Evolutionary conservation across 441 rosid genomes (phyloP), one percentile per base, ranked within the genome.

Genomic region (Flueggea neowawraea): DNA sequence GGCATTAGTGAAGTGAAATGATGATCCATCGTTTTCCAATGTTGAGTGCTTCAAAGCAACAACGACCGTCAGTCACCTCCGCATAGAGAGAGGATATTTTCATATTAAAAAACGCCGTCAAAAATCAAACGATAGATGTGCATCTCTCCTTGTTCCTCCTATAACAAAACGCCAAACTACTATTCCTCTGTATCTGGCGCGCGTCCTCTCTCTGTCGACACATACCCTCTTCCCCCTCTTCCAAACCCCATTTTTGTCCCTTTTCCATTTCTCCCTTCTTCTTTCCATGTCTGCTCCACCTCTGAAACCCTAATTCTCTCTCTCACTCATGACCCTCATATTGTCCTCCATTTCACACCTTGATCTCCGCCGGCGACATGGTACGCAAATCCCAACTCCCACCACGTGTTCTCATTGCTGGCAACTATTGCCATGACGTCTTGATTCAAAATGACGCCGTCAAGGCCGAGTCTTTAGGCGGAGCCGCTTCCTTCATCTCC

Each of bases 341-440:
- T 12, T 47, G 3, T 12, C 22, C 16, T 16, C 11, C n/a, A 28
- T 11, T 47, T 13, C 31, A 9, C 33, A 51, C 16, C 47, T 31
- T 59, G 57, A 13, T 57, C 43, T 16, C 44, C 31, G 3, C 8
- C 64, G 10, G 17, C 61, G 36, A 67, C 63, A 79, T 82, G 87
- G 84, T 68, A 12, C 32, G 74, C 15, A 59, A 67, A 51, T 12
- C 60, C 53, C 61, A 22, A 50, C 58, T 7, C 22, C 17, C 65
- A 16, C 75, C 65, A 56, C 78, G 84, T 11, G 90, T 87, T 43
- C 78, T 94, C 64, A 77, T 94, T 61, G 97, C 80, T 22, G 98
- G 97, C 0, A 93, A 93, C 43, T 85, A 85, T 65, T 90, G 95
- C 83, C 98, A 90, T 80, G 98, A 90, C 69, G 84, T 87, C 58